Base-by-base conservation (phyloP, 2,329 filamentous ascomycete species). In the Phialophora macrospora region DNA sequence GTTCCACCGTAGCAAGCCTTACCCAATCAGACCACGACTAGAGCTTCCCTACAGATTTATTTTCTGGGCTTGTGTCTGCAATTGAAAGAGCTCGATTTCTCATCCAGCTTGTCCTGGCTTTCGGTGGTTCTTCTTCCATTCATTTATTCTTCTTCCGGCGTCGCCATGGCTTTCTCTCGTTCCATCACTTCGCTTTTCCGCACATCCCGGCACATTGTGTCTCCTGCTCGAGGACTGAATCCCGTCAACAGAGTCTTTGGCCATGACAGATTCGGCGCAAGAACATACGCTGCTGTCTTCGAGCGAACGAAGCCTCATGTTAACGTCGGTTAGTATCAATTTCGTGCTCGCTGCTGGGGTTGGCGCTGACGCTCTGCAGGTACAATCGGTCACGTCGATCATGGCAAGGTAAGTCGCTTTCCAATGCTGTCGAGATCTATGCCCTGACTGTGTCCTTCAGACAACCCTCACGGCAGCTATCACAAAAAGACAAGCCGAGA, bases 311-410 rank as follows among this genome's bases (percentile, higher is more conserved):
- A 99, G 87, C 95, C 95, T 66, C 95, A 99, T 80, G 94, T 99
- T 72, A 99, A 99, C 84, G 95, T 99, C 77, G 95, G 95, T 91
- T 84, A 73, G 84, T 66, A 57, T 14, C 57, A 9, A 26, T 6
- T 30, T 7, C 44, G 32, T 46, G 54, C 5, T 34, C 44, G 41
- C 22, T 48, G n/a, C n/a, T 55, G 30, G 14, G 11, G 6, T 11
- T 14, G 9, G 38, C 22, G 22, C 32, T 58, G 34, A 61, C 22
- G 30, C 24, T 56, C 51, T 32, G 24, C 62, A 93, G 90, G 90
- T 80, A 99, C 95, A 74, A 99, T 99, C 82, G 95, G 95, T 75
- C 95, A 99, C 85, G 95, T 99, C 82, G 95, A 99, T 87, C 94
- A 99, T 84, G 94, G 94, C 84, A 99, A 99, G 91, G 93, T 96